phyloP scores from a whole-genome alignment of 495 filamentous ascomycete species.

The Friedmanniomyces endolithicus region DNA sequence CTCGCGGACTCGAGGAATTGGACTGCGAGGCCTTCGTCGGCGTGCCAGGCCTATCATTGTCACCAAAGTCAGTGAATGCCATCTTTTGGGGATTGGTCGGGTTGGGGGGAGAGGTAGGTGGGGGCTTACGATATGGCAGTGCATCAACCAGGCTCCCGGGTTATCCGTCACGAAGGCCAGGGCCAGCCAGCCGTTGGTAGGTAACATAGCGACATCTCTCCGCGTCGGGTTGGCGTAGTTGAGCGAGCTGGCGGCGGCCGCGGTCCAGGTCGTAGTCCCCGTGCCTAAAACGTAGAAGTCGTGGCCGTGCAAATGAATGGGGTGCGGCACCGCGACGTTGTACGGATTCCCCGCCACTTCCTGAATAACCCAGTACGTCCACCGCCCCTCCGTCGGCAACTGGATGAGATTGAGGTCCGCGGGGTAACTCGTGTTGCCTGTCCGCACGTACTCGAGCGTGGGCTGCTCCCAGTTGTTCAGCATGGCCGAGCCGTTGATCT shows the following conservation, averaged over 20 bases:
- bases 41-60: constrained; percentile 19
- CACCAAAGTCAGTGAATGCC: background rate
- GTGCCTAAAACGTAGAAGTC: constrained; percentile 29
- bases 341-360: constrained; percentile 1
- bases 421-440: constrained; percentile 26
- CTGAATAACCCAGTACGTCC: constrained; percentile 33
- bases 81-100: background rate
- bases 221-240: constrained; percentile 26
- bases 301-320: constrained; percentile 28
- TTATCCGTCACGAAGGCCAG: constrained; percentile 20
- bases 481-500: constrained; percentile 29
- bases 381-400: constrained; percentile 25
- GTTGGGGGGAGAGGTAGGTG: background rate
- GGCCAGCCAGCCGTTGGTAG: constrained; percentile 23
- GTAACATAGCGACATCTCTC: constrained; percentile 26
- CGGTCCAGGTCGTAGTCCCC: constrained; percentile 18
- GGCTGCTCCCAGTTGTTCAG: constrained; percentile 29
- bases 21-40: constrained; percentile 12
- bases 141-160: constrained; percentile 28
- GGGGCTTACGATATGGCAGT: constrained; percentile 25
- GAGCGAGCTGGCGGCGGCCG: constrained; percentile 6
- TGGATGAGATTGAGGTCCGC: constrained; percentile 26
- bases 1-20: constrained; percentile 18
- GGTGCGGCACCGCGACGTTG: constrained; percentile 22
- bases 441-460: constrained; percentile 28